These are phyloP conservation scores for Scalesia atractyloides DNA, from an alignment of 129 eudicot species.

Conservation along the genomic window DNA sequence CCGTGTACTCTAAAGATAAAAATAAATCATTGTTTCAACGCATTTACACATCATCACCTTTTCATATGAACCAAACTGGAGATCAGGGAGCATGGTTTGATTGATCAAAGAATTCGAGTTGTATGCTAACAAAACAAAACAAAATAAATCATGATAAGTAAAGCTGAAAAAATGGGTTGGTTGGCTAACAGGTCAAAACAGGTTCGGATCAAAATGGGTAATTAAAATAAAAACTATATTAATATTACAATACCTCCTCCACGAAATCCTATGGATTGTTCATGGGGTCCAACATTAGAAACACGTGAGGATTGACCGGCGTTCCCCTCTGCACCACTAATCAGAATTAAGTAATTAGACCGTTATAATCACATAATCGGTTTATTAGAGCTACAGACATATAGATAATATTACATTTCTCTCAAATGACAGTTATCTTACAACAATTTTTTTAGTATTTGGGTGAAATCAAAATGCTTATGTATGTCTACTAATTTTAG, in stretches of 20 bases:
- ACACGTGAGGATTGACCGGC: constrained; percentile 45
- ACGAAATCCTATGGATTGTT: constrained; percentile 70
- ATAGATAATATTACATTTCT: not conserved
- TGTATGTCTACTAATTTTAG: not conserved
- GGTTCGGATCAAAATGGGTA: not conserved
- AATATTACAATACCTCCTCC: constrained; percentile 54
- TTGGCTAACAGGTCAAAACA: constrained; percentile 3
- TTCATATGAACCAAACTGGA: constrained; percentile 61
- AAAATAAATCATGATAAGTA: constrained; percentile 10
- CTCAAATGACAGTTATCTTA: constrained; percentile 1
- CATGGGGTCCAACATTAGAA: constrained; percentile 52
- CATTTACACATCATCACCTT: constrained; percentile 50
- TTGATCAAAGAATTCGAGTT: constrained; percentile 46
- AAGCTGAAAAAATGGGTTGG: not conserved
- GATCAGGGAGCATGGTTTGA: constrained; percentile 47
- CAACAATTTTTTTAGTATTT: not conserved
- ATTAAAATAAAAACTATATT: constrained; percentile 27
- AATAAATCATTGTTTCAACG: not conserved
- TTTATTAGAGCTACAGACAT: constrained; percentile 6
- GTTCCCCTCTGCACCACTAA: constrained; percentile 62
- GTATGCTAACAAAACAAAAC: constrained; percentile 34
- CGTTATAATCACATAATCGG: not conserved
- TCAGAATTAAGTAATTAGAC: constrained; percentile 25
- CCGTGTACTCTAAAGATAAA: too few species aligned
- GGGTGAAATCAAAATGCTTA: not conserved